phyloP scores from a whole-genome alignment of 345 rosid genomes.

The Pugionium cornutum region DNA sequence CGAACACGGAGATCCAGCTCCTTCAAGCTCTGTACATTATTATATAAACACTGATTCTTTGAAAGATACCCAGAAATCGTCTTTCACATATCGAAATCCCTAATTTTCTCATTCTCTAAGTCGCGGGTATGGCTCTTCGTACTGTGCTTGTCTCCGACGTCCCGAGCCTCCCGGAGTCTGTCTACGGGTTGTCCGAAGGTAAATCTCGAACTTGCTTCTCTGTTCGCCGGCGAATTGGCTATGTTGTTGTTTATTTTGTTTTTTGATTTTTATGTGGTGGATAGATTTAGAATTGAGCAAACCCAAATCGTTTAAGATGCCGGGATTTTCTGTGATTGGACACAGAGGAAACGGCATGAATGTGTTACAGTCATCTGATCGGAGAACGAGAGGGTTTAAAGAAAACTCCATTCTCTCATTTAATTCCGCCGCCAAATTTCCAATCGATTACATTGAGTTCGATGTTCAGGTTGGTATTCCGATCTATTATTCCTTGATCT shows the following conservation, averaged over 20 bases:
- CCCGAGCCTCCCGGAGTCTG: constrained; percentile 60
- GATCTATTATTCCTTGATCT: neutral
- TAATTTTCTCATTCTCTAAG: constrained; percentile 12
- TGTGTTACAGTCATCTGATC: constrained; percentile 55
- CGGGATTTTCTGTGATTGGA: constrained; percentile 75
- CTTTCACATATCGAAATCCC: constrained; percentile 9
- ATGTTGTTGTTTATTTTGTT: neutral
- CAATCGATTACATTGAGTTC: constrained; percentile 85
- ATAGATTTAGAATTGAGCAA: constrained; percentile 42
- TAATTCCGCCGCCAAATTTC: constrained; percentile 68
- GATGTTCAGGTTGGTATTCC: constrained; percentile 83
- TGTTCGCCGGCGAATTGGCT: neutral
- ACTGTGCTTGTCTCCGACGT: constrained; percentile 87
- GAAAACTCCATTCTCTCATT: constrained; percentile 84
- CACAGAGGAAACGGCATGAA: constrained; percentile 98
- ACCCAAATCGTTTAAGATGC: constrained; percentile 45
- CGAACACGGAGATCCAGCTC: constrained; percentile 37
- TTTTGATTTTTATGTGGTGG: neutral
- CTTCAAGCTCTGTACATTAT: neutral
- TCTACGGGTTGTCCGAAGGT: constrained; percentile 38
- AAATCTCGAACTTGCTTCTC: constrained; percentile 33
- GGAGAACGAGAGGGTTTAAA: constrained; percentile 63
- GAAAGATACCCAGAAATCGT: constrained; percentile 1
- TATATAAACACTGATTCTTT: constrained; percentile 3
- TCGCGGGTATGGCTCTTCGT: constrained; percentile 63